phyloP scores from a whole-genome alignment of 1,284 basidiomycete genomes.

The Macrocybe sp. region DNA sequence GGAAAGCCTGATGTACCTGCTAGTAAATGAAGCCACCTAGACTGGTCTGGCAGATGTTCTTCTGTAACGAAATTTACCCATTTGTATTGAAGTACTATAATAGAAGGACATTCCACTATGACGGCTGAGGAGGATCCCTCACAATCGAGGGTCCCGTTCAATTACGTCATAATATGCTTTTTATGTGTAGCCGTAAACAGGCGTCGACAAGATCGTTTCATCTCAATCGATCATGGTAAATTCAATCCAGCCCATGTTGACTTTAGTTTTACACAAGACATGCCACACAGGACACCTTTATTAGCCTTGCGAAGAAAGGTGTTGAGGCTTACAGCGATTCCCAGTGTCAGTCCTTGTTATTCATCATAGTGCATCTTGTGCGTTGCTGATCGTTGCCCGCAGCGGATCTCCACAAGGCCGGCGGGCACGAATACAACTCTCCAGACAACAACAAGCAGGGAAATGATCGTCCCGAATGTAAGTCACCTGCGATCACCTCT shows the following conservation, averaged over 20 bases:
- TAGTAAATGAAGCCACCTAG: slow-evolving; percentile 21
- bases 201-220: too few relatives aligned
- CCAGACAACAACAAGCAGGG: slow-evolving; percentile 32
- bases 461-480: slow-evolving; percentile 19
- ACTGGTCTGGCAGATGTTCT: slow-evolving; percentile 43
- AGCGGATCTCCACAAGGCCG: slow-evolving; percentile 44
- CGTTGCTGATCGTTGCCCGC: slow-evolving; percentile 8
- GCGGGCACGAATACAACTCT: slow-evolving; percentile 57
- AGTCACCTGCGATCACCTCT: slow-evolving; percentile 9
- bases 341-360: slow-evolving; percentile 22
- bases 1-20: slow-evolving; percentile 45
- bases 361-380: slow-evolving; percentile 3
- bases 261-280: background rate
- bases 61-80: background rate
- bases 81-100: background rate
- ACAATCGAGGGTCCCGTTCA: too few relatives aligned
- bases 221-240: slow-evolving; percentile 9
- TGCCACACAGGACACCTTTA: slow-evolving; percentile 48
- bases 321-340: slow-evolving; percentile 44
- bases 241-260: background rate
- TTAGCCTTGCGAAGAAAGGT: slow-evolving; percentile 66
- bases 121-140: background rate
- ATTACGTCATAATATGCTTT: too few relatives aligned
- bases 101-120: background rate
- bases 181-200: too few relatives aligned